These are phyloP conservation scores for Lolium rigidum DNA, from an alignment of 176 grass and related monocot genomes.

Conservation along the genomic window DNA sequence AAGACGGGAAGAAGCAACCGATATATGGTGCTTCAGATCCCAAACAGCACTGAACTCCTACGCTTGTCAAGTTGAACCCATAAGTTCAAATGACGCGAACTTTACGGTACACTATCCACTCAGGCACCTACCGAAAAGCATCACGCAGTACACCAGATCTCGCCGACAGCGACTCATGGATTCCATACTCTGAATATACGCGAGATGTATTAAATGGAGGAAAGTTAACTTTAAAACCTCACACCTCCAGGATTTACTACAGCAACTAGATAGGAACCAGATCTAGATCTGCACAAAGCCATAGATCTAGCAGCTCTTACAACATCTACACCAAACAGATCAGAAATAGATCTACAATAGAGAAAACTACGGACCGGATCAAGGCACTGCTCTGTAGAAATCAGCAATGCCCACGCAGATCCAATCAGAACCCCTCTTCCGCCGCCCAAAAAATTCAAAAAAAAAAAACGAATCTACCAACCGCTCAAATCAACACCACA, in stretches of 20 bases:
- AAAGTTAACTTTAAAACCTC: no score
- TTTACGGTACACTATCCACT: not conserved
- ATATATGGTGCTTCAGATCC: not conserved
- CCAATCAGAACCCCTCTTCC: not conserved
- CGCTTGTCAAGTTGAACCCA: not conserved
- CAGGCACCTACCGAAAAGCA: not conserved
- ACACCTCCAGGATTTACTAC: no score
- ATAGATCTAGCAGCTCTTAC: constrained; percentile 22
- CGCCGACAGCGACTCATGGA: no score
- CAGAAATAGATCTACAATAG: not conserved
- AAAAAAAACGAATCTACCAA: not conserved
- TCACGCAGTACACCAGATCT: not conserved
- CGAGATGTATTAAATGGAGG: not conserved
- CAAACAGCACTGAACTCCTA: not conserved
- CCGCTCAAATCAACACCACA: not conserved
- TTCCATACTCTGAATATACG: not conserved
- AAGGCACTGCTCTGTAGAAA: not conserved
- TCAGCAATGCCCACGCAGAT: not conserved
- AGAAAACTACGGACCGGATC: not conserved
- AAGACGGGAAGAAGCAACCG: not conserved
- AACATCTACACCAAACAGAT: no score
- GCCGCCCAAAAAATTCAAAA: not conserved
- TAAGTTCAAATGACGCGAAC: not conserved
- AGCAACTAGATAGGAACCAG: not conserved
- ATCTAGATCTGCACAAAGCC: not conserved